phyloP scores from a whole-genome alignment of 2,329 filamentous ascomycete genomes.

The Leptoxyphium fumago region DNA sequence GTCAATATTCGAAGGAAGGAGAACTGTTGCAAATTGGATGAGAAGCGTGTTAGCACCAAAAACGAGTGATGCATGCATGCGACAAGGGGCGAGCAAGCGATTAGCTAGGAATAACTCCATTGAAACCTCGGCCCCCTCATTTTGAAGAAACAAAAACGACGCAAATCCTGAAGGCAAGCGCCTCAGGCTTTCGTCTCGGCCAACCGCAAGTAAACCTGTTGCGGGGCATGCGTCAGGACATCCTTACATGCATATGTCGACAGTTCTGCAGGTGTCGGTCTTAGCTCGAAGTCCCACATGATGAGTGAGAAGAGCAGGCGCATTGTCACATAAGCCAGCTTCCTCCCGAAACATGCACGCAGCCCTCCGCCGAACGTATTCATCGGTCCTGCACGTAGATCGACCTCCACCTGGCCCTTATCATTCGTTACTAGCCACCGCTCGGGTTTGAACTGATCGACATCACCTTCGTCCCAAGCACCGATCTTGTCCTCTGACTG shows the following conservation, averaged over 20 bases:
- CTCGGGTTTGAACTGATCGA: slow-evolving; percentile 24
- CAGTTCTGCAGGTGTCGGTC: slow-evolving; percentile 10
- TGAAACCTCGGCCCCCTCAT: too few species aligned
- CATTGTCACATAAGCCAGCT: slow-evolving; percentile 16
- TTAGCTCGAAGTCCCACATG: slow-evolving; percentile 18
- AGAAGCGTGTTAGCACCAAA: too few species aligned
- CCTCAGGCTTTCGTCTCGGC: neutral
- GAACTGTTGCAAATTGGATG: too few species aligned
- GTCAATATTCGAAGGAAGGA: too few species aligned
- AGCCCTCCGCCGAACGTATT: slow-evolving; percentile 24
- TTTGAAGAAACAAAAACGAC: too few species aligned
- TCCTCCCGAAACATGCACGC: slow-evolving; percentile 24
- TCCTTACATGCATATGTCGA: slow-evolving; percentile 12
- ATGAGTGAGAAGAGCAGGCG: slow-evolving; percentile 14
- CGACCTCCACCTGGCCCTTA: slow-evolving; percentile 17
- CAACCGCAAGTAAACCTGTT: slow-evolving; percentile 13
- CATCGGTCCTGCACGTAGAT: slow-evolving; percentile 21
- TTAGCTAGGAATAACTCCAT: too few species aligned
- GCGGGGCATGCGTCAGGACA: slow-evolving; percentile 15
- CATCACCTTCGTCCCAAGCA: slow-evolving; percentile 14
- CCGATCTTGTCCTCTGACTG: slow-evolving; percentile 13
- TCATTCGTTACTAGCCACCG: slow-evolving; percentile 24
- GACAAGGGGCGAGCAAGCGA: too few species aligned
- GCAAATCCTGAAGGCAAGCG: neutral
- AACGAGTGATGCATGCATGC: too few species aligned